Base-by-base conservation (phyloP, 768 basidiomycete species). In the Mycena sanguinolenta region DNA sequence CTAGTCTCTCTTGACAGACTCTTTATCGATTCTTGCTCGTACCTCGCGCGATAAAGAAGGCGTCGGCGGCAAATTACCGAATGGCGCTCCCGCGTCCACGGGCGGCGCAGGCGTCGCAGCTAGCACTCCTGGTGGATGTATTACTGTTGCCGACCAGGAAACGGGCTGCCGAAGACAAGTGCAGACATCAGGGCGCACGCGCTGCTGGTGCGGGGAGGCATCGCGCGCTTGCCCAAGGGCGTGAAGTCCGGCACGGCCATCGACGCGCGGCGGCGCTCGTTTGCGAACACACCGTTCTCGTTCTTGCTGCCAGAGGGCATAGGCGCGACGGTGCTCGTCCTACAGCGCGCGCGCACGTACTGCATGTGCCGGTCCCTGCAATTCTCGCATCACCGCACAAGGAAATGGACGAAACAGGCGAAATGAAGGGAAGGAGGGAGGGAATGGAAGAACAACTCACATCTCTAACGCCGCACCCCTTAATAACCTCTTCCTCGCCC, bases 271-370 rank as follows among this genome's bases (percentile, higher is more conserved):
- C 67, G 65, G 39, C 65, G 67, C 28, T 28, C 58, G 10, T 60
- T 42, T 53, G 61, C 42, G 25, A 72, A 63, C 21, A 64, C 53
- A 10, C 10, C 32, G 32, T 34, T 34, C 32, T 75, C 25, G 73
- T 73, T 49, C 19, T 58, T 67, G 5, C 63, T 62, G 17, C 76
- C 62, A 52, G 49, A 65, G 1, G 80, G 74, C 70, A 77, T 73
- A 75, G 88, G 86, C 1, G 91, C 91, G 52, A 87, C 86, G 85
- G 71, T 92, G 91, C 68, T 91, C 91, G 53, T 84, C 86, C 78
- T 86, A 85, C 53, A 94, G 76, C 2, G 91, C 91, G 34, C 80
- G 79, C 3, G 85, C 84, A 23, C 84, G 25, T 92, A 84, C 57
- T 84, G 82, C 42, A 85, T 53, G 19, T 93, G 76, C 62, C 83